Evolutionary conservation across 768 basidiomycete species (phyloP).

Genomic region (Mycena belliarum): DNA sequence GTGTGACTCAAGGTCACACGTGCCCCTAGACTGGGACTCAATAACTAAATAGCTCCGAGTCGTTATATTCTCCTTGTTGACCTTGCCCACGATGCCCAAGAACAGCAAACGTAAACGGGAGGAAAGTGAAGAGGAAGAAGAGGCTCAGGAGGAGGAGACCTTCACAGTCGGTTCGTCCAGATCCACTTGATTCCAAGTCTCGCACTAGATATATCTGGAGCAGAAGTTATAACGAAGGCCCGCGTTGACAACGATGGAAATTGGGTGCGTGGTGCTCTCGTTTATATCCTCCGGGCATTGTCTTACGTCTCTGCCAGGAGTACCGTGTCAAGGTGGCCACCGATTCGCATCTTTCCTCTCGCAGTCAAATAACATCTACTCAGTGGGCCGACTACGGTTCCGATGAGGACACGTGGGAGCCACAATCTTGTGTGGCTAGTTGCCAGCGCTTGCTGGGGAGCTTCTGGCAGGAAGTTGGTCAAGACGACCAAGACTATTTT

Average conservation of each 20-base stretch:
- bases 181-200: too few relatives aligned
- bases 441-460: slow-evolving; percentile 45
- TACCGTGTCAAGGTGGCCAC: background rate
- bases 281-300: background rate
- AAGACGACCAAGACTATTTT: slow-evolving; percentile 42
- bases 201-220: background rate
- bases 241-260: background rate
- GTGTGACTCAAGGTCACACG: too few relatives aligned
- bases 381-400: slow-evolving; percentile 56
- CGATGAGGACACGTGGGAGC: slow-evolving; percentile 55
- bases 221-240: slow-evolving; percentile 9
- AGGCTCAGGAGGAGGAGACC: background rate
- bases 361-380: background rate
- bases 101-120: slow-evolving; percentile 5
- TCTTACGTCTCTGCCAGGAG: background rate
- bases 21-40: too few relatives aligned
- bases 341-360: background rate
- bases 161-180: slow-evolving; percentile 4
- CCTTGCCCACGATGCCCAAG: background rate
- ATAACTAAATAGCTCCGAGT: too few relatives aligned
- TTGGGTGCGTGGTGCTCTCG: background rate
- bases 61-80: too few relatives aligned
- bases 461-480: slow-evolving; percentile 48
- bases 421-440: slow-evolving; percentile 38
- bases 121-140: background rate